These are phyloP conservation scores for Inonotus obliquus DNA, from an alignment of 1,284 basidiomycete genomes.

Conservation along the genomic window DNA sequence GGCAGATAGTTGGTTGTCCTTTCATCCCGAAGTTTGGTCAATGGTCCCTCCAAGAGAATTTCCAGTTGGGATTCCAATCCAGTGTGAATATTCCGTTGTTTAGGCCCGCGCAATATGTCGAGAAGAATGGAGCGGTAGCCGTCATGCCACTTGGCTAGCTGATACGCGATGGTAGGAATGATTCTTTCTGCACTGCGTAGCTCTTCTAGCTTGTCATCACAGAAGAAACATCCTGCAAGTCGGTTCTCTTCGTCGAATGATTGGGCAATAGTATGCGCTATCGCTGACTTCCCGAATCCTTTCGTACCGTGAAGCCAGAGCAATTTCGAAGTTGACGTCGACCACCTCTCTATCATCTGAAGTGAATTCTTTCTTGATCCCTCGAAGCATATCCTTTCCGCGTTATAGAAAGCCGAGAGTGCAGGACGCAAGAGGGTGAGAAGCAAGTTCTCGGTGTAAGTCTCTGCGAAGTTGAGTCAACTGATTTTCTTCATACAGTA, in stretches of 20 bases:
- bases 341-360: background rate
- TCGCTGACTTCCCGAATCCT: slow-evolving; percentile 31
- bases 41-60: background rate
- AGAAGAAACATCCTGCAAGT: slow-evolving; percentile 25
- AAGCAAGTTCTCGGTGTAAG: background rate
- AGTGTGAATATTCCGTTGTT: background rate
- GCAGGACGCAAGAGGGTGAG: background rate
- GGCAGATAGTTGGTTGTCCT: background rate
- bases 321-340: slow-evolving; percentile 19
- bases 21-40: background rate
- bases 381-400: background rate
- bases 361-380: background rate
- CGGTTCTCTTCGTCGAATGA: slow-evolving; percentile 25
- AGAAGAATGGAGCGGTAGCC: background rate
- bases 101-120: background rate
- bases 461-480: background rate
- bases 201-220: background rate
- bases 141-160: background rate
- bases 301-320: slow-evolving; percentile 32
- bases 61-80: background rate
- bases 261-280: slow-evolving; percentile 29
- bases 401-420: background rate
- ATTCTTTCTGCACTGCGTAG: background rate
- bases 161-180: slow-evolving; percentile 3
- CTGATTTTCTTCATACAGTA: too few relatives aligned